These are phyloP conservation scores for Microstegium vimineum DNA, from an alignment of 176 grass and related monocot species.

Conservation along the genomic window DNA sequence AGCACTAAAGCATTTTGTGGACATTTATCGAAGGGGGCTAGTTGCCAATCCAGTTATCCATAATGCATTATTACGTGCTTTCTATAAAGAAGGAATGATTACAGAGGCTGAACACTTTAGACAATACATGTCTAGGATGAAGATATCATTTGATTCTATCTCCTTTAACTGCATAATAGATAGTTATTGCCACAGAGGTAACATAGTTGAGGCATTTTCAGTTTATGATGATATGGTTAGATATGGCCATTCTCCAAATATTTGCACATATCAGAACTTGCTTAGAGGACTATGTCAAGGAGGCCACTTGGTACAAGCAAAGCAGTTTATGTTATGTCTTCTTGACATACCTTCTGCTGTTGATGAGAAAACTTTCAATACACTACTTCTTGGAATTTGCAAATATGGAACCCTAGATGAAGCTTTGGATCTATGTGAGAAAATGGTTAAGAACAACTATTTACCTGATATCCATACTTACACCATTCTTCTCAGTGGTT, in stretches of 20 bases:
- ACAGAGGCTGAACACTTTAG: conserved; percentile 69
- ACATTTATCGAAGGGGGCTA: too few relatives aligned
- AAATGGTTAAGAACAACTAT: conserved; percentile 61
- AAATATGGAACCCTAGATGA: conserved; percentile 72
- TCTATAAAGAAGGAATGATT: conserved; percentile 4
- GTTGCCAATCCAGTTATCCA: too few relatives aligned
- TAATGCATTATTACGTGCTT: too few relatives aligned
- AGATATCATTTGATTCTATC: conserved; percentile 33
- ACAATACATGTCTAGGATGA: conserved; percentile 70
- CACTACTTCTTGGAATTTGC: conserved; percentile 68
- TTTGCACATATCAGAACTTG: conserved; percentile 48
- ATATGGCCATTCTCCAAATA: conserved; percentile 40
- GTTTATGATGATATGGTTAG: conserved; percentile 73
- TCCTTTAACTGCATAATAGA: conserved; percentile 76
- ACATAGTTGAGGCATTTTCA: conserved; percentile 58
- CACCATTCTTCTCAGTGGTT: conserved; percentile 73
- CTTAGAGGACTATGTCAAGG: conserved; percentile 77
- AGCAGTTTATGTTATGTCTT: conserved; percentile 59
- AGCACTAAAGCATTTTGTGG: too few relatives aligned
- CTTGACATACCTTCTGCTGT: conserved; percentile 49
- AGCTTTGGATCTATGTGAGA: conserved; percentile 62
- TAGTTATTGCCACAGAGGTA: conserved; percentile 52
- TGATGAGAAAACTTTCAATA: conserved; percentile 56
- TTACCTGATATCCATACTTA: conserved; percentile 71
- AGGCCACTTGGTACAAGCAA: conserved; percentile 60